Evolutionary conservation across 768 basidiomycete species (phyloP).

Genomic region (Mycena alexandri): DNA sequence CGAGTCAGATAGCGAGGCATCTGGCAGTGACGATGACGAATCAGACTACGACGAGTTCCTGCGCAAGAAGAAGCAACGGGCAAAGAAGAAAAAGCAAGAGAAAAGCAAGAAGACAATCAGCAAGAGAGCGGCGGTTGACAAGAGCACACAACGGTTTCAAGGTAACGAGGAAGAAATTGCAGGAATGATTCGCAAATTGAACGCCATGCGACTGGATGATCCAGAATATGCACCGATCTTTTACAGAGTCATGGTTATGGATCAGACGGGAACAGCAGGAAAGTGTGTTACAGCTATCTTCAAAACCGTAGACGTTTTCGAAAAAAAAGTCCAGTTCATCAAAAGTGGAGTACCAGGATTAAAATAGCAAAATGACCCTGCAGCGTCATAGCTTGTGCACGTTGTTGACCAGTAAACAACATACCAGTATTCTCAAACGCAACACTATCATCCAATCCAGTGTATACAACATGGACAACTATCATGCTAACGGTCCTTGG

Average conservation of each 20-base stretch:
- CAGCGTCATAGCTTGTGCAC: no score
- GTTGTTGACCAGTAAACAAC: no score
- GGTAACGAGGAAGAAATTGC: constrained; percentile 10
- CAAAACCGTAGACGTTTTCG: no score
- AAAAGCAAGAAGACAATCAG: not conserved
- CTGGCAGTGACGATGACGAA: not conserved
- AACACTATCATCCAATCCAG: no score
- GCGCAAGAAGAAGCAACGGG: not conserved
- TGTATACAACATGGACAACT: no score
- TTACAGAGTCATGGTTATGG: not conserved
- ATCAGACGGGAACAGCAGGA: not conserved
- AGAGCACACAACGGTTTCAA: not conserved
- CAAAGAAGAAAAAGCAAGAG: not conserved
- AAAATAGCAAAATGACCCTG: no score
- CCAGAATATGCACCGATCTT: not conserved
- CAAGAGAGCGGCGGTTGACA: not conserved
- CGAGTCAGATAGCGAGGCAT: not conserved
- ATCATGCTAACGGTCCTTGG: no score
- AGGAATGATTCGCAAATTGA: not conserved
- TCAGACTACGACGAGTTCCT: not conserved
- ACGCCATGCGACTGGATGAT: not conserved
- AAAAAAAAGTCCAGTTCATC: no score
- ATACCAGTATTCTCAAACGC: no score
- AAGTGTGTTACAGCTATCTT: no score
- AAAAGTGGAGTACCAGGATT: no score